Conservation (phyloP, 1,139 yeast species). For the Suhomyces coccinellae region DNA sequence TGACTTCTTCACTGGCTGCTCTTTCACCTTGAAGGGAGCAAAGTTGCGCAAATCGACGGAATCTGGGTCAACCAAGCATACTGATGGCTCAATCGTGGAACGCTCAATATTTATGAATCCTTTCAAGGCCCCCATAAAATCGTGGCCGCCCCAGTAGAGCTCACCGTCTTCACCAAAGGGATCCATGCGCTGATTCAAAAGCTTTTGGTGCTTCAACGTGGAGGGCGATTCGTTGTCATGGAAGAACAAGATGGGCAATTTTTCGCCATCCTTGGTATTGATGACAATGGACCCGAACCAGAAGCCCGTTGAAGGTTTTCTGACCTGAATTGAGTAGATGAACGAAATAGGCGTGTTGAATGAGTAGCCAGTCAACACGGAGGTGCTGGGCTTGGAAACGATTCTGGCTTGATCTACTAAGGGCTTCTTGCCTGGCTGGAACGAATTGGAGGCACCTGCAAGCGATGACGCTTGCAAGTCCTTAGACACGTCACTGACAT, state of each 20-base stretch:
- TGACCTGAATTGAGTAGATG: constrained; percentile 75
- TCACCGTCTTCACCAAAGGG: constrained; percentile 67
- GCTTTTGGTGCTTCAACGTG: constrained; percentile 59
- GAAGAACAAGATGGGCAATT: constrained; percentile 80
- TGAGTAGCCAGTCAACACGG: constrained; percentile 61
- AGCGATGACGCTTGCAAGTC: constrained; percentile 22
- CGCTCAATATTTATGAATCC: constrained; percentile 61
- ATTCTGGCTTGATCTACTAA: constrained; percentile 13
- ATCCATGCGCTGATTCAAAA: constrained; percentile 64
- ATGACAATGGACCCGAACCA: constrained; percentile 88
- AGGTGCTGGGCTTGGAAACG: constrained; percentile 53
- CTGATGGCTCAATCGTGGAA: constrained; percentile 69
- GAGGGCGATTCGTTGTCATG: constrained; percentile 88
- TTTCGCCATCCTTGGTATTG: constrained; percentile 68
- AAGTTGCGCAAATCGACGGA: constrained; percentile 76
- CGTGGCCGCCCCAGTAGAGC: constrained; percentile 89
- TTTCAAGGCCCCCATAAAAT: constrained; percentile 59
- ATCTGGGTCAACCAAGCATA: constrained; percentile 77
- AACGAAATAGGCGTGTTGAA: constrained; percentile 61
- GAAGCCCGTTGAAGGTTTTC: constrained; percentile 83
- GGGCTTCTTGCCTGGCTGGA: neutral
- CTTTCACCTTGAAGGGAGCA: constrained; percentile 53
- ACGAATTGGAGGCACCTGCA: constrained; percentile 13
- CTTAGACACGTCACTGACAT: constrained; percentile 35
- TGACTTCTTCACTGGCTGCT: constrained; percentile 15